Percentiles rank a stretch among this genome's conserved stretches.
phyloP scores from a whole-genome alignment of 352 stramenopile species.

The Globisporangium spinosum region DNA sequence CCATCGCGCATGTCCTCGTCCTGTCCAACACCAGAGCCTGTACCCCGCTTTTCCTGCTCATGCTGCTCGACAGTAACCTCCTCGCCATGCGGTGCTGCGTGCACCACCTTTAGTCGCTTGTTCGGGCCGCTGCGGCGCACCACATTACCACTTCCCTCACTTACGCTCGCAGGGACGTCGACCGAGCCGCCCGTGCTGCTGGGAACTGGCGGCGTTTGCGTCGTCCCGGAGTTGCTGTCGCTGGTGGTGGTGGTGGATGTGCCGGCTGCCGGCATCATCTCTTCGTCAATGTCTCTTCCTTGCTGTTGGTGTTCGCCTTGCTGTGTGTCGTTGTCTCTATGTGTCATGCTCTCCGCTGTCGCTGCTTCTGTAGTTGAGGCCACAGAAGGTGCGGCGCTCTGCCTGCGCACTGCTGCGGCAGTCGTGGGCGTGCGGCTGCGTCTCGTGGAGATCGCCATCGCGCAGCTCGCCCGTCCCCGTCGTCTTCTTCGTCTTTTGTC shows the following conservation, averaged over 20 bases:
- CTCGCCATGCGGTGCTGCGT: background rate
- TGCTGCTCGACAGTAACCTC: background rate
- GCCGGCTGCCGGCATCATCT: background rate
- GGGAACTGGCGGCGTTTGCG: background rate
- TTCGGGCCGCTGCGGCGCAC: background rate
- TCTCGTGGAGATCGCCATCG: slow-evolving; percentile 15
- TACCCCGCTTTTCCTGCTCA: background rate
- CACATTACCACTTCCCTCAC: background rate
- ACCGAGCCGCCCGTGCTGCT: background rate
- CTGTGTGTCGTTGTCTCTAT: background rate
- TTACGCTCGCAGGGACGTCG: background rate
- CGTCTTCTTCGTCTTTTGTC: background rate
- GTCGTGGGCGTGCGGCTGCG: background rate
- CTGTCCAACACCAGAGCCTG: background rate
- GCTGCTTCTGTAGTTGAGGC: background rate
- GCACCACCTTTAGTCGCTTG: background rate
- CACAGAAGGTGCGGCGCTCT: background rate
- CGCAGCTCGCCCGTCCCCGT: slow-evolving; percentile 3
- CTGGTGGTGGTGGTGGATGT: background rate
- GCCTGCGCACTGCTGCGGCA: background rate
- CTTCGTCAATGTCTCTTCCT: background rate
- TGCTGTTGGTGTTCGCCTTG: background rate
- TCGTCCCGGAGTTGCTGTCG: background rate
- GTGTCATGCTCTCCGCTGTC: background rate
- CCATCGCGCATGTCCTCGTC: background rate